Percentiles rank a stretch among this genome's conserved stretches.
phyloP scores from a whole-genome alignment of 2,329 filamentous ascomycete species.

The Macroventuria anomochaeta region DNA sequence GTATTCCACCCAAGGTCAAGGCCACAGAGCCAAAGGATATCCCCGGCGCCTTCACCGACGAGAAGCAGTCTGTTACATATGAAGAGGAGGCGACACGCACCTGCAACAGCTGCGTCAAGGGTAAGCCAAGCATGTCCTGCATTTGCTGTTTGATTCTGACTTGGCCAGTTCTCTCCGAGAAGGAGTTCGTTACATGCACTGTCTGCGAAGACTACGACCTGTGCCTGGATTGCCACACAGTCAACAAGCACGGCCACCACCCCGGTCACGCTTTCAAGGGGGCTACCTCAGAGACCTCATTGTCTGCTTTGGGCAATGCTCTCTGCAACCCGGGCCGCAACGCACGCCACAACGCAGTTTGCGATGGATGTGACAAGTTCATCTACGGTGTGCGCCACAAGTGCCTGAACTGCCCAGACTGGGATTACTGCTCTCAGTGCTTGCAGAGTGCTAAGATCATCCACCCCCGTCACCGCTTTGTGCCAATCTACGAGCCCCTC shows the following conservation, averaged over 20 bases:
- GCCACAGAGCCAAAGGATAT: slow-evolving; percentile 45
- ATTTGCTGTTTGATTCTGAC: slow-evolving; percentile 30
- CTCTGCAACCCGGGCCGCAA: slow-evolving; percentile 82
- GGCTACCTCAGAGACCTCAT: slow-evolving; percentile 66
- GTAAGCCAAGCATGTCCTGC: slow-evolving; percentile 47
- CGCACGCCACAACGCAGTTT: slow-evolving; percentile 83
- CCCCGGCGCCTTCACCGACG: slow-evolving; percentile 55
- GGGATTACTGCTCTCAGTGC: slow-evolving; percentile 90
- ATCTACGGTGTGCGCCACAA: slow-evolving; percentile 93
- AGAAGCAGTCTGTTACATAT: slow-evolving; percentile 50
- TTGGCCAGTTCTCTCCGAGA: slow-evolving; percentile 69
- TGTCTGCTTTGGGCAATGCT: slow-evolving; percentile 65
- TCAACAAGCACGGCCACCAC: slow-evolving; percentile 85
- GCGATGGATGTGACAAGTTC: slow-evolving; percentile 89
- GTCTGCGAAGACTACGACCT: slow-evolving; percentile 91
- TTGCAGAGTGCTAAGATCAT: slow-evolving; percentile 68
- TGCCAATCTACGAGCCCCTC: slow-evolving; percentile 80
- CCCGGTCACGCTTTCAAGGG: slow-evolving; percentile 82
- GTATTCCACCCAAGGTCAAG: slow-evolving; percentile 69
- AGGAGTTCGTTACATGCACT: slow-evolving; percentile 83
- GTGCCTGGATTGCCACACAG: slow-evolving; percentile 80
- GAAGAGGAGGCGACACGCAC: slow-evolving; percentile 63
- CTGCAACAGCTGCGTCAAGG: slow-evolving; percentile 73
- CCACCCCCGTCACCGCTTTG: slow-evolving; percentile 88
- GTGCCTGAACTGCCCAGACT: slow-evolving; percentile 95